Percentiles rank a stretch among this genome's conserved stretches.
Conservation (phyloP, 768 basidiomycete genomes). For the Suillus fuscotomentosus region DNA sequence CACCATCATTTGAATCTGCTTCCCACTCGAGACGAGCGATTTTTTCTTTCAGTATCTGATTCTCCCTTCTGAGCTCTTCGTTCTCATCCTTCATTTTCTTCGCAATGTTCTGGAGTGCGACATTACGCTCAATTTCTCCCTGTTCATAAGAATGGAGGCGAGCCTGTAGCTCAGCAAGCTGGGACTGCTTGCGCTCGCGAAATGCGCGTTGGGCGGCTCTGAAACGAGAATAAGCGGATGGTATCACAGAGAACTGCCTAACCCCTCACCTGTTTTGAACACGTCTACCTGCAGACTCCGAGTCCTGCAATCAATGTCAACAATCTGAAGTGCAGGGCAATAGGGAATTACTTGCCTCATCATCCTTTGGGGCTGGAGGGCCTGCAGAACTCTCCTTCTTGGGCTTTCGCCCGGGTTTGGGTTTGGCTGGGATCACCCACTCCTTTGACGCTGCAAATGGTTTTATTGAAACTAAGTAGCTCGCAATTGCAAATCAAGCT, state of each 20-base stretch:
- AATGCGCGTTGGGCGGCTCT: conserved; percentile 90
- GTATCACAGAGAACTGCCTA: not conserved
- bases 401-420: conserved; percentile 85
- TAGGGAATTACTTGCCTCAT: conserved; percentile 43
- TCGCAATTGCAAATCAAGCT: conserved; percentile 8
- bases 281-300: conserved; percentile 62
- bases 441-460: conserved; percentile 71
- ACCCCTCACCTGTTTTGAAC: conserved; percentile 68
- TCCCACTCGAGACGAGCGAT: conserved; percentile 42
- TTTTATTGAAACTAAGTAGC: conserved; percentile 8
- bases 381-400: conserved; percentile 56
- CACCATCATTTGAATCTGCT: conserved; percentile 30
- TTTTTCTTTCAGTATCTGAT: conserved; percentile 54
- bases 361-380: conserved; percentile 35
- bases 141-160: conserved; percentile 84
- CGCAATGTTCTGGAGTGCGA: conserved; percentile 79
- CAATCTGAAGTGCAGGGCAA: conserved; percentile 3
- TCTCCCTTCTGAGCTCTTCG: conserved; percentile 68
- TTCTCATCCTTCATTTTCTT: conserved; percentile 89
- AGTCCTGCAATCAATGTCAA: conserved; percentile 23
- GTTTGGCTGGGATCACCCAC: conserved; percentile 85
- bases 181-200: conserved; percentile 85
- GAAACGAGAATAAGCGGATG: conserved; percentile 3
- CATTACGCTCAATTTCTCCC: conserved; percentile 86
- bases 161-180: conserved; percentile 84